phyloP scores from a whole-genome alignment of 768 basidiomycete species.

The Phlebiopsis gigantea region DNA sequence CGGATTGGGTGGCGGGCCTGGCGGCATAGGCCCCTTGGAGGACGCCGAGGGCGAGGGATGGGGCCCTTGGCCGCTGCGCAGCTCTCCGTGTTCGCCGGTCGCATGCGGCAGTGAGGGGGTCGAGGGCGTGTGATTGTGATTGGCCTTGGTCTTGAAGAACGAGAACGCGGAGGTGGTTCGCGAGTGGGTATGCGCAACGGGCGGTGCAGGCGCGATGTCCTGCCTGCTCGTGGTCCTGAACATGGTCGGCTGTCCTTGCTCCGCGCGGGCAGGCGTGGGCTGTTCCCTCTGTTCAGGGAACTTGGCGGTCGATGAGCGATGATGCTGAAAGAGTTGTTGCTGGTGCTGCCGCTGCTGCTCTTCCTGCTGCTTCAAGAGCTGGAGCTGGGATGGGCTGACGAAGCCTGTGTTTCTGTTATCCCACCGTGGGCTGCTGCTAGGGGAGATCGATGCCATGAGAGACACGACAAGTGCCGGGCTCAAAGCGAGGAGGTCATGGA shows the following conservation, averaged over 20 bases:
- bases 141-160: constrained; percentile 39
- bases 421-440: constrained; percentile 26
- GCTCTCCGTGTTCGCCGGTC: constrained; percentile 11
- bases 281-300: not conserved
- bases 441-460: constrained; percentile 14
- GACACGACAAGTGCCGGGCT: constrained; percentile 3
- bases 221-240: constrained; percentile 13
- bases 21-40: constrained; percentile 6
- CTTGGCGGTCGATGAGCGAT: not conserved
- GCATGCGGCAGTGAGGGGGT: constrained; percentile 22
- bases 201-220: constrained; percentile 16
- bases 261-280: constrained; percentile 5
- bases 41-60: not conserved
- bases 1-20: not conserved
- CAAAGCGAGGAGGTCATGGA: constrained; percentile 15
- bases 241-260: constrained; percentile 9
- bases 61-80: not conserved
- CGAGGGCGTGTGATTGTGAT: constrained; percentile 18
- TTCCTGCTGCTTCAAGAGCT: constrained; percentile 24
- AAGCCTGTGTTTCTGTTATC: constrained; percentile 30
- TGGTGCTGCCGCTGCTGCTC: constrained; percentile 23
- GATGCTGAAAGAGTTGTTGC: constrained; percentile 14
- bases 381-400: constrained; percentile 31
- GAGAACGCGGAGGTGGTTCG: constrained; percentile 66
- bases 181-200: constrained; percentile 32